Percentiles rank a stretch among this genome's conserved stretches.
Evolutionary conservation across 2,329 filamentous ascomycete genomes (phyloP).

Genomic region (Tolypocladium cylindrosporum): DNA sequence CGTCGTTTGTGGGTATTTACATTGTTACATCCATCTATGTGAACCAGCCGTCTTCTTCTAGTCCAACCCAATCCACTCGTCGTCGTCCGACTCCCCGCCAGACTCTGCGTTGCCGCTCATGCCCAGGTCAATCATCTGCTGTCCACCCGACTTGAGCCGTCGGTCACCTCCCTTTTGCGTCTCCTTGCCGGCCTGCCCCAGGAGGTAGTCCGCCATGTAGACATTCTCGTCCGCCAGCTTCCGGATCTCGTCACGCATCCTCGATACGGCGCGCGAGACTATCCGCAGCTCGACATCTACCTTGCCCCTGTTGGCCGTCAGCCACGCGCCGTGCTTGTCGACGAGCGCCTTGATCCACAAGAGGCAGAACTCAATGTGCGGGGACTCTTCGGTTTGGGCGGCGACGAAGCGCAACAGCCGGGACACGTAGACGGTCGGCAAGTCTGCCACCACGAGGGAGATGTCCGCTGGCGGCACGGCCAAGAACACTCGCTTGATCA

Average conservation of each 20-base stretch:
- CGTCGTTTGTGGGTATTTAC: background rate
- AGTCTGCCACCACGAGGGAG: conserved; percentile 62
- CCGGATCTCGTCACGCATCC: conserved; percentile 74
- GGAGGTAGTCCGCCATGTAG: conserved; percentile 79
- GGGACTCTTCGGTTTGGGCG: conserved; percentile 76
- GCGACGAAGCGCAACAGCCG: conserved; percentile 81
- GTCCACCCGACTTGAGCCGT: conserved; percentile 9
- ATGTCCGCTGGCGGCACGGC: conserved; percentile 68
- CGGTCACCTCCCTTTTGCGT: conserved; percentile 14
- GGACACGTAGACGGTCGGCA: conserved; percentile 80
- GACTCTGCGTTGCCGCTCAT: conserved; percentile 21
- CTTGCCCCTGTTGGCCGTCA: conserved; percentile 70
- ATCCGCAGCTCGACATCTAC: conserved; percentile 78
- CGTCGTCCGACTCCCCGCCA: conserved; percentile 27
- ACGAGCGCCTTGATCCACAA: conserved; percentile 82
- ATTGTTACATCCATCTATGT: conserved; percentile 2
- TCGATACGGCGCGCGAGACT: conserved; percentile 68
- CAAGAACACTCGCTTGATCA: conserved; percentile 81
- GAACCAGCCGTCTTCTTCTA: conserved; percentile 27
- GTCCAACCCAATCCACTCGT: conserved; percentile 40
- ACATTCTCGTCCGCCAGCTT: conserved; percentile 78
- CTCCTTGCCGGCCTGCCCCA: conserved; percentile 35
- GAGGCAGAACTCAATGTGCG: conserved; percentile 90
- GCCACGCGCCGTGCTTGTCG: conserved; percentile 72
- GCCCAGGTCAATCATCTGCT: conserved; percentile 16